Evolutionary conservation across 192 early-diverging fungal genomes (phyloP), one percentile per base, ranked within the genome.

Genomic region (Globomyces pollinis-pini): DNA sequence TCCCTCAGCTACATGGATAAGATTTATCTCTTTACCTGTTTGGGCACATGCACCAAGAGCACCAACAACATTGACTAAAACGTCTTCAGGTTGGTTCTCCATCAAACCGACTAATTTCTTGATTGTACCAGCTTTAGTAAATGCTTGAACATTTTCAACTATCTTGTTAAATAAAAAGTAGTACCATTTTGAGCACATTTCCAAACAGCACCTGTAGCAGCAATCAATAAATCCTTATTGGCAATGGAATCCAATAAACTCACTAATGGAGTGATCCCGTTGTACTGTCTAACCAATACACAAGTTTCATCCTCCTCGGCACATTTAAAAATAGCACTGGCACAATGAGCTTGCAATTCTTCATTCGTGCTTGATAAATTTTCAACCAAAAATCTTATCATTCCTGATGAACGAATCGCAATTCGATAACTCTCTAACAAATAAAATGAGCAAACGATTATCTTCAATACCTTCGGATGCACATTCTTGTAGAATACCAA

Each of bases 1-100:
- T 3, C 82, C 82, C n/a, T 84, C 82, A 7, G 67, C 80, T 83
- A 76, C 24, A 1, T 20, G 43, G 30, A 16, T 16, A 42, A 3
- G 6, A 50, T 32, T 45, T 11, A 3, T 2, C n/a, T n/a, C 26
- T 66, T 59, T 53, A 83, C 80, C 59, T 21, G 75, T 77, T 65
- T 84, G 71, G 6, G 82, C 80, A 56, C 82, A 84, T 0, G 82
- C 82, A 0, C 80, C 80, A 15, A 84, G 59, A 0, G 82, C 82
- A 41, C 82, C 82, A 15, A 83, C 82, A 1, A 80, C 82, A 45
- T 84, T 84, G 20, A 84, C 80, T 12, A 84, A 63, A 32, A 84
- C 82, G 53, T 84, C 82, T 65, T 84, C 82, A 6, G 82, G 82
- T 50, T 84, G 82, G 49, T 79, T 83, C 44, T 84, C 82, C 76